Evolutionary conservation across 2,329 filamentous ascomycete species (phyloP).

Genomic region (Ustilaginoidea virens): DNA sequence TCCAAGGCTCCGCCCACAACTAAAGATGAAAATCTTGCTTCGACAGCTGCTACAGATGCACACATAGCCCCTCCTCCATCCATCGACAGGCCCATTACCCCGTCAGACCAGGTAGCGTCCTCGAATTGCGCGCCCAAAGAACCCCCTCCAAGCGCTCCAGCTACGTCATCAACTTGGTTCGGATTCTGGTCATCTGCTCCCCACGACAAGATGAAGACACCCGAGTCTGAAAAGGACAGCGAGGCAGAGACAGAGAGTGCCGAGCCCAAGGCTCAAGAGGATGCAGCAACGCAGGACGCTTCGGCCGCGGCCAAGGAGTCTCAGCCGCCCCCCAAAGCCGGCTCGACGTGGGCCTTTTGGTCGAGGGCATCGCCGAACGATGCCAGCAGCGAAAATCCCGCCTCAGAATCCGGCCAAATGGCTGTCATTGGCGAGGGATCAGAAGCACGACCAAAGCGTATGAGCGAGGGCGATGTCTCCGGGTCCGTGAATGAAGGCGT

Average conservation of each 20-base stretch:
- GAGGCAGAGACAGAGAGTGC: background rate
- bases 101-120: slow-evolving; percentile 9
- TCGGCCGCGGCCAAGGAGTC: slow-evolving; percentile 13
- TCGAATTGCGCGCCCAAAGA: slow-evolving; percentile 7
- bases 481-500: slow-evolving; percentile 17
- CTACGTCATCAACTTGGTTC: slow-evolving; percentile 22
- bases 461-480: slow-evolving; percentile 27
- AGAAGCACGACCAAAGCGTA: slow-evolving; percentile 35
- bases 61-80: slow-evolving; percentile 6
- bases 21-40: slow-evolving; percentile 9
- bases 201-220: slow-evolving; percentile 4
- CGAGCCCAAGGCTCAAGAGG: slow-evolving; percentile 15
- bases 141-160: slow-evolving; percentile 6
- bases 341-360: slow-evolving; percentile 73
- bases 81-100: slow-evolving; percentile 9
- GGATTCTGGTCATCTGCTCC: slow-evolving; percentile 21
- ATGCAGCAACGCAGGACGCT: slow-evolving; percentile 29
- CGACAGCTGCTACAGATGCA: background rate
- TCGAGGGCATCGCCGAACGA: slow-evolving; percentile 38
- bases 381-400: slow-evolving; percentile 12
- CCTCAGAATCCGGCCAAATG: slow-evolving; percentile 32
- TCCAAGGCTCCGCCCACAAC: slow-evolving; percentile 12
- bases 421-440: slow-evolving; percentile 43
- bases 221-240: slow-evolving; percentile 1
- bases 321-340: slow-evolving; percentile 28